Evolutionary conservation across 2,329 filamentous ascomycete species (phyloP).

Genomic region (Colletotrichum orchidophilum): DNA sequence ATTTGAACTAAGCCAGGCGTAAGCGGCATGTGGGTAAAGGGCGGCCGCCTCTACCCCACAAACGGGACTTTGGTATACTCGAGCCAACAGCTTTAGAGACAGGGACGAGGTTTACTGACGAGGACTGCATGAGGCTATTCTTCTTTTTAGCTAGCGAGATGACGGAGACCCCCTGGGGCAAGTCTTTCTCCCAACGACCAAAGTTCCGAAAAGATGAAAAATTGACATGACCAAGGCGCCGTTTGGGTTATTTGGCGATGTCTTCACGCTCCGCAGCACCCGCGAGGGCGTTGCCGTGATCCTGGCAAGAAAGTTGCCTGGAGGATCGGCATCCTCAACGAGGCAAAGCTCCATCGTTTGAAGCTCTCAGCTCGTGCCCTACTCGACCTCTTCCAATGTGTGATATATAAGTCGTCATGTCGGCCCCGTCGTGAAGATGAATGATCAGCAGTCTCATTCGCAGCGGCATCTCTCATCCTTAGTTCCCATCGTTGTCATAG

Average conservation of each 20-base stretch:
- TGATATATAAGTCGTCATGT: not conserved
- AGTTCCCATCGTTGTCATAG: not conserved
- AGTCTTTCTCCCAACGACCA: not conserved
- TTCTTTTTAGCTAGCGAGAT: not conserved
- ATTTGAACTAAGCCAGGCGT: not conserved
- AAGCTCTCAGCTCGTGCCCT: not conserved
- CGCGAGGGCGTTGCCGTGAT: not conserved
- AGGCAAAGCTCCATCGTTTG: not conserved
- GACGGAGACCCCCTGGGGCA: not conserved
- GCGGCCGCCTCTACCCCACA: not conserved
- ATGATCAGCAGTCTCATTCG: not conserved
- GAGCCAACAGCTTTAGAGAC: not conserved
- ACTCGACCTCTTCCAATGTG: not conserved
- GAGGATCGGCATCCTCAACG: not conserved
- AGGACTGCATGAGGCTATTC: not conserved
- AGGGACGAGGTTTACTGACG: not conserved
- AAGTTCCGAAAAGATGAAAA: not conserved
- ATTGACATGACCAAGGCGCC: not conserved
- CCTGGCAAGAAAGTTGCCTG: not conserved
- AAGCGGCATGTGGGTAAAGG: not conserved
- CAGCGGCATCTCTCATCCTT: not conserved
- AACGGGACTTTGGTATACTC: not conserved
- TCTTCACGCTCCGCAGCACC: not conserved
- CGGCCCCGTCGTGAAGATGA: not conserved
- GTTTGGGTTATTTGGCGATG: not conserved